Percentiles rank a stretch among this genome's conserved stretches.
Conservation (phyloP, 108 stramenopile genomes). For the Mayamaea pseudoterrestris region DNA sequence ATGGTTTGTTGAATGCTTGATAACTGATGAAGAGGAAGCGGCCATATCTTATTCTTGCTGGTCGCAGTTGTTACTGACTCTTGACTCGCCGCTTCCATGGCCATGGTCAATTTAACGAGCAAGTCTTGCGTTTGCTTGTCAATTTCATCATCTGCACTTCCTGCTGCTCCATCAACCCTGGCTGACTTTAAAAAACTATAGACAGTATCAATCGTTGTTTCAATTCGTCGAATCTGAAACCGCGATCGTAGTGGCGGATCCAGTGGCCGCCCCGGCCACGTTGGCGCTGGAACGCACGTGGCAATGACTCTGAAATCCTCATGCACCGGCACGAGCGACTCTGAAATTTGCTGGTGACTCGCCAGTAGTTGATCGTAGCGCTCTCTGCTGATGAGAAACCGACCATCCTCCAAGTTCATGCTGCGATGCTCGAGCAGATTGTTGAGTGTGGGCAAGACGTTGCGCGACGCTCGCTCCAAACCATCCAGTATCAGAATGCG, state of each 20-base stretch:
- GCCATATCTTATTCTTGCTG: no score
- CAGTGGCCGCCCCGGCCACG: slow-evolving; percentile 30
- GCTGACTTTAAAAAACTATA: no score
- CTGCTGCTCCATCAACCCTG: no score
- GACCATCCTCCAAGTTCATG: slow-evolving; percentile 71
- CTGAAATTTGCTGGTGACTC: slow-evolving; percentile 2
- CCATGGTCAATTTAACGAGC: no score
- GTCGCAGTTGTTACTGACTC: no score
- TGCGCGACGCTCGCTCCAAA: slow-evolving; percentile 72
- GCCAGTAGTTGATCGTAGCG: slow-evolving; percentile 1
- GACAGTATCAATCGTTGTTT: slow-evolving; percentile 6
- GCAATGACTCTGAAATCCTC: slow-evolving; percentile 77
- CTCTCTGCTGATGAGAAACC: slow-evolving; percentile 9
- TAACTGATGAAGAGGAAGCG: no score
- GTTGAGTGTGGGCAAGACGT: slow-evolving; percentile 80
- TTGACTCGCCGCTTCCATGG: no score
- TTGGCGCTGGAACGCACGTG: slow-evolving; percentile 29
- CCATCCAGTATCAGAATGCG: slow-evolving; percentile 78
- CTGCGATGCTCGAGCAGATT: slow-evolving; percentile 81
- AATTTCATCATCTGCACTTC: no score
- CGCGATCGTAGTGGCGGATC: slow-evolving; percentile 79
- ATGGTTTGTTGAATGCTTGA: no score
- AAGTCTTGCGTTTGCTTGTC: no score
- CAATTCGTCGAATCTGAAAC: slow-evolving; percentile 36
- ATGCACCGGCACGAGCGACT: slow-evolving; percentile 26